Percentiles rank a stretch among this genome's conserved stretches.
Conservation (phyloP, 176 grass and related monocot species). For the Oryza glumipatula region DNA sequence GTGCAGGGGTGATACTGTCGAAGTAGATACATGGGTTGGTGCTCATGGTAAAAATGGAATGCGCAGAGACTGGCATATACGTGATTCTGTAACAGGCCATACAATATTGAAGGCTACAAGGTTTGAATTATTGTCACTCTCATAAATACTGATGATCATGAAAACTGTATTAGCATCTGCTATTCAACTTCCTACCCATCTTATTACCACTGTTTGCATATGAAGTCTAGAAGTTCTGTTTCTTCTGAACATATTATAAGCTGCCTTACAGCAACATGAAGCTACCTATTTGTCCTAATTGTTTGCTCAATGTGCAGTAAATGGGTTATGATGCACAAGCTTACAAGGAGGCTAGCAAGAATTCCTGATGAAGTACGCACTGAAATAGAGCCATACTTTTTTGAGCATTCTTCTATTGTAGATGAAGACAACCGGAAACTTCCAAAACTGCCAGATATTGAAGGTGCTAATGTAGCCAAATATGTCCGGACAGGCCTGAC, state of each 20-base stretch:
- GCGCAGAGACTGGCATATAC: constrained; percentile 93
- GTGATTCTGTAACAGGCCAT: constrained; percentile 67
- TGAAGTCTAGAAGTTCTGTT: neutral
- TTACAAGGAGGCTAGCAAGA: constrained; percentile 87
- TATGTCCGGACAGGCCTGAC: constrained; percentile 83
- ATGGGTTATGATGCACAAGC: constrained; percentile 99
- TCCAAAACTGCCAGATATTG: constrained; percentile 66
- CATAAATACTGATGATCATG: neutral
- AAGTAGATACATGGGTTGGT: constrained; percentile 93
- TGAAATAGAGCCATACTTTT: constrained; percentile 87
- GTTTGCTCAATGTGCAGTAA: constrained; percentile 50
- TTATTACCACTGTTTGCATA: neutral
- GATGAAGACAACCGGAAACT: constrained; percentile 83
- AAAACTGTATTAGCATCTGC: neutral
- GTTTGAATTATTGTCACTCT: constrained; percentile 43
- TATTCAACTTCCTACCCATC: neutral
- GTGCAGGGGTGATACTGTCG: constrained; percentile 87
- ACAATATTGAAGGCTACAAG: constrained; percentile 89
- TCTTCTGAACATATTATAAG: constrained; percentile 8
- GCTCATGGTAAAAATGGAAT: constrained; percentile 94
- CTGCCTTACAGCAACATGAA: neutral
- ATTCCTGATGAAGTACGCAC: constrained; percentile 88
- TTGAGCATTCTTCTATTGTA: constrained; percentile 60
- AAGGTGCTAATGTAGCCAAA: constrained; percentile 51
- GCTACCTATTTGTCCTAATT: constrained; percentile 30